Base-by-base conservation (phyloP, 2,329 filamentous ascomycete species). In the Trichoderma brevicompactum region DNA sequence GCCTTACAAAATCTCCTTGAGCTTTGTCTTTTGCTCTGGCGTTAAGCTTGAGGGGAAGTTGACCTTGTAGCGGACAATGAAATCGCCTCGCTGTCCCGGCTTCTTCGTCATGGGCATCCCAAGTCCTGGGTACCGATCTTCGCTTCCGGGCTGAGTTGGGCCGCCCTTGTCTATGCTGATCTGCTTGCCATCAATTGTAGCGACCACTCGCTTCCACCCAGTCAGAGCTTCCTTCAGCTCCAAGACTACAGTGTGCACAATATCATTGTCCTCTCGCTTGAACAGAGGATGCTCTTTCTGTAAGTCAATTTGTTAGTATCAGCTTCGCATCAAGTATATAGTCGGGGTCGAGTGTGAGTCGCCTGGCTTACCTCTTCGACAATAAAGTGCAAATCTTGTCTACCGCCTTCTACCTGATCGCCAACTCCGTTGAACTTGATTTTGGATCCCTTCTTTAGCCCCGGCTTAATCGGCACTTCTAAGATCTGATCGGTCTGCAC, bases 371-470 rank as follows among this genome's bases (percentile, higher is more conserved):
- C 92, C 89, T 97, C 94, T 78, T 93, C 90, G 23, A 99, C 87
- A 66, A 99, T 90, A 73, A 99, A 96, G 77, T 97, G 94, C 60
- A 99, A 79, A 78, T 99, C 95, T 77, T 99, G 95, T 66, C 93
- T 92, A 13, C 94, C 94, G 48, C 95, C 95, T 74, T 98, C 95
- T 68, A 97, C 93, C 77, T 98, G 94, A 78, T 99, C 95, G 10
- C 95, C 95, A n/a, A 99, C 94, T 48, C 94, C 93, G 74, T 91
- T 92, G 76, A 97, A 99, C 80, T 97, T 97, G 79, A 99, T 97
- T 84, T 98, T 99, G 74, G 92, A 96, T 36, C 95, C 95, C 72
- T 96, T 94, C 81, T 98, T 97, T 78, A 98, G 81, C 66, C 95
- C 95, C 6, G 92, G 89, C 81, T 97, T 98, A 80, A 99, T 97